phyloP scores from a whole-genome alignment of 2,329 filamentous ascomycete species.

The Domatiomyces catenatus region DNA sequence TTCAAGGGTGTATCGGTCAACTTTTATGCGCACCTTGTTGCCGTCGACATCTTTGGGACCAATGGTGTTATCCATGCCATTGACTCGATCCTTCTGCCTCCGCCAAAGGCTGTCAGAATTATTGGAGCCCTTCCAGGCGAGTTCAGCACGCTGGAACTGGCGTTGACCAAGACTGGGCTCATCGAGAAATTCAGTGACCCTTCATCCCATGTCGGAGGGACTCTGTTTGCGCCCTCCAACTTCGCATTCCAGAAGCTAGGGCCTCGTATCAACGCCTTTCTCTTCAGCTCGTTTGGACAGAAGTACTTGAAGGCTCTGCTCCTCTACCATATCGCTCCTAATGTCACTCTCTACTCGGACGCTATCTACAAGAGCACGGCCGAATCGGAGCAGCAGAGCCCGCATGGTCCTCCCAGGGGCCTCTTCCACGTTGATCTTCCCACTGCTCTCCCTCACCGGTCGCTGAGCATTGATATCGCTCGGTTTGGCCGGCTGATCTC shows the following conservation, averaged over 20 bases:
- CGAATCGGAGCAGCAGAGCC: slow-evolving; percentile 13
- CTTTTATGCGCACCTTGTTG: slow-evolving; percentile 57
- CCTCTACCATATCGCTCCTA: slow-evolving; percentile 61
- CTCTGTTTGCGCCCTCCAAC: slow-evolving; percentile 70
- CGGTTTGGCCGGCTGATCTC: slow-evolving; percentile 51
- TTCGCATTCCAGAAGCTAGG: slow-evolving; percentile 64
- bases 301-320: slow-evolving; percentile 65
- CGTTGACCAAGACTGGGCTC: slow-evolving; percentile 58
- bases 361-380: slow-evolving; percentile 48
- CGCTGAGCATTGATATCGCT: slow-evolving; percentile 55
- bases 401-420: slow-evolving; percentile 26
- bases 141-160: slow-evolving; percentile 68
- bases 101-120: slow-evolving; percentile 48
- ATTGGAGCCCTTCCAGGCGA: slow-evolving; percentile 49
- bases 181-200: slow-evolving; percentile 43
- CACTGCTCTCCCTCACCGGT: slow-evolving; percentile 52
- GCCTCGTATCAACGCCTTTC: slow-evolving; percentile 58
- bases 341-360: slow-evolving; percentile 69
- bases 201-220: slow-evolving; percentile 46
- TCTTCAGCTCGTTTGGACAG: slow-evolving; percentile 61
- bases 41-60: slow-evolving; percentile 49
- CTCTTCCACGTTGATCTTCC: slow-evolving; percentile 49
- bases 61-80: slow-evolving; percentile 58
- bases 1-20: slow-evolving; percentile 55
- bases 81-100: slow-evolving; percentile 60